A percentile compares a stretch with the other conserved stretches of the same genome.
Evolutionary conservation across 2,329 filamentous ascomycete genomes (phyloP).

Genomic region (Fusarium equiseti): DNA sequence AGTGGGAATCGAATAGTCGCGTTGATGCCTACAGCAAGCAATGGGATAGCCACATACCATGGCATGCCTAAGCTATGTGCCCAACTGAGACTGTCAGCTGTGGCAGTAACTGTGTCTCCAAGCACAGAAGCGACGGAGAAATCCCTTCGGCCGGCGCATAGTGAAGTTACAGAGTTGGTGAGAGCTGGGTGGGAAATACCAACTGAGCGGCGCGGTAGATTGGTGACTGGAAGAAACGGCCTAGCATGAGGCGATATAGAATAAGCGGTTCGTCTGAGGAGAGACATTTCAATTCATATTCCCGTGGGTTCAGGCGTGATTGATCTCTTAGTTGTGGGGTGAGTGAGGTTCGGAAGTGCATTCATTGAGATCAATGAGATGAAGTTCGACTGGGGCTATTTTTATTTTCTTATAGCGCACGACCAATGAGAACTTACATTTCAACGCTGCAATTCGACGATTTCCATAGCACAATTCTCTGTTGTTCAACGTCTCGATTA

Average conservation of each 20-base stretch:
- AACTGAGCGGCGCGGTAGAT: conserved; percentile 9
- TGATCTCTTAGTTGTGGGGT: conserved; percentile 8
- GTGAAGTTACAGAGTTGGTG: conserved; percentile 7
- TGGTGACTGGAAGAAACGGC: conserved; percentile 14
- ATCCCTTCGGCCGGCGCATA: conserved; percentile 39
- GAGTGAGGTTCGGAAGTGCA: conserved; percentile 12
- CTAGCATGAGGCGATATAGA: conserved; percentile 27
- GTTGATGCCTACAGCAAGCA: conserved; percentile 62
- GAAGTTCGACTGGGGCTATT: conserved; percentile 16
- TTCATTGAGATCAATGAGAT: conserved; percentile 19
- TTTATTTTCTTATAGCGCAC: not conserved
- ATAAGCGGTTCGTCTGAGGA: conserved; percentile 28
- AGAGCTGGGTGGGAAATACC: conserved; percentile 11
- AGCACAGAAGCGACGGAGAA: conserved; percentile 53
- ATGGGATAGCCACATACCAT: conserved; percentile 67
- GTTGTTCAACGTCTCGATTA: not conserved
- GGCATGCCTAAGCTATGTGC: conserved; percentile 61
- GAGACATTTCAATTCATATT: conserved; percentile 36
- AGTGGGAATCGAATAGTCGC: conserved; percentile 61
- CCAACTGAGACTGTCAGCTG: conserved; percentile 58
- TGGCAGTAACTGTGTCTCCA: conserved; percentile 53
- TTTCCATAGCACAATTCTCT: not conserved
- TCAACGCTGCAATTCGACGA: not conserved
- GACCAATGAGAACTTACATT: conserved; percentile 28
- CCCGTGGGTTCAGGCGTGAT: conserved; percentile 5